Base-by-base conservation (phyloP, 768 basidiomycete species). In the Leccinum ochraceum region DNA sequence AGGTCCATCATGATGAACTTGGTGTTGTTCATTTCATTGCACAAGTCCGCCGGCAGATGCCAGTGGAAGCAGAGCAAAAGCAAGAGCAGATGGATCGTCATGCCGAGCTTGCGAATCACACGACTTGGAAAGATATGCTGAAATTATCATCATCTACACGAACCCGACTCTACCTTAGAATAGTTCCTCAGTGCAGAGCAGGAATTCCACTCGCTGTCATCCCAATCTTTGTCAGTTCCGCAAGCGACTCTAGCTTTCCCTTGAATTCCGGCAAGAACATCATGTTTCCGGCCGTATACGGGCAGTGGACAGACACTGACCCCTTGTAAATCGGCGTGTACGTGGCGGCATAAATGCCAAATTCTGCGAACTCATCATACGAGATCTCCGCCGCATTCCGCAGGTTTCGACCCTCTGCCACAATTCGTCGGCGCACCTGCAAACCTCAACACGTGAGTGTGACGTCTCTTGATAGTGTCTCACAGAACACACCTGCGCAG, bases 301-400 rank as follows among this genome's bases (percentile, higher is more conserved):
- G 92, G 71, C 93, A 93, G 58, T 86, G 85, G 32, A 94, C 89
- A 1, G 84, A 81, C 3, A 89, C 86, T 51, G 92, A 89, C 32
- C 95, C 94, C 74, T 90, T 90, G 83, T 95, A 97, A 71, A 99
- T 98, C 48, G 95, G 94, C 24, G 91, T 90, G 69, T 88, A 92
- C 65, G 86, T 90, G 42, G 87, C 94, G 11, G 90, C 94, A 73
- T 97, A 99, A 64, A 98, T 86, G 63, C 95, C 94, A 76, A 99
- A 98, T 57, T 92, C 85, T 17, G 91, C 93, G 71, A 91, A 92
- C 69, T 96, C 91, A 77, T 99, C 96, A 68, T 97, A 98, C 22
- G 89, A 80, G 62, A 96, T 89, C 69, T 98, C 95, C 66, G 97
- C 83, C 1, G 93, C 86, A 71, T 99, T 94, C 42, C 94, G 84